A percentile compares a stretch with the other conserved stretches of the same genome.
Evolutionary conservation across 2,329 filamentous ascomycete species (phyloP).

Genomic region (Diaporthe sp.): DNA sequence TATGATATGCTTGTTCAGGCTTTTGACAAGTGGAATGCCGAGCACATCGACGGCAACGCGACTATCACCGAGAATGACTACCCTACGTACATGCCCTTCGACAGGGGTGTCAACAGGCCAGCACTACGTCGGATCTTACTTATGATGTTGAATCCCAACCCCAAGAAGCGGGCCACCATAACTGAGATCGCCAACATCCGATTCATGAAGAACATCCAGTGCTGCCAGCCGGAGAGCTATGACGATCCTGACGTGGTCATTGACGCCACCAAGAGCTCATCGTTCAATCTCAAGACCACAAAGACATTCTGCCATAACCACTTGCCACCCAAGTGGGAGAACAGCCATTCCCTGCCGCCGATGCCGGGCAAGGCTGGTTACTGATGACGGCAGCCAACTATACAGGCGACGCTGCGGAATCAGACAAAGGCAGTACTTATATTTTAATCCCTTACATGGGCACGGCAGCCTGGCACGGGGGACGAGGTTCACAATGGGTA

Average conservation of each 20-base stretch:
- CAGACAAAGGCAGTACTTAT: neutral
- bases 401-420: neutral
- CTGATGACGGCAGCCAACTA: conserved; percentile 46
- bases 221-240: conserved; percentile 81
- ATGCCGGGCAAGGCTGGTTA: conserved; percentile 71
- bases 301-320: conserved; percentile 74
- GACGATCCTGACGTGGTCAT: conserved; percentile 74
- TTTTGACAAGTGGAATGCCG: conserved; percentile 77
- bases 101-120: conserved; percentile 75
- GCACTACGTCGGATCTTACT: conserved; percentile 79
- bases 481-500: neutral
- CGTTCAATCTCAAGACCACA: conserved; percentile 57
- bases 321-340: conserved; percentile 62
- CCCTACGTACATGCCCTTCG: conserved; percentile 75
- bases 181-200: conserved; percentile 76
- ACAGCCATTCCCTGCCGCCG: conserved; percentile 58
- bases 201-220: conserved; percentile 83
- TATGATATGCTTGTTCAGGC: conserved; percentile 76
- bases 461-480: neutral
- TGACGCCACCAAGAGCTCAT: conserved; percentile 71
- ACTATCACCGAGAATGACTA: conserved; percentile 71
- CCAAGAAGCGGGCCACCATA: conserved; percentile 78
- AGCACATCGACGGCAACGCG: conserved; percentile 58
- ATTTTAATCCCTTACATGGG: neutral
- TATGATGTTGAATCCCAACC: conserved; percentile 87